These are phyloP conservation scores for Corymbia maculata DNA, from an alignment of 345 rosid genomes.

Conservation along the genomic window DNA sequence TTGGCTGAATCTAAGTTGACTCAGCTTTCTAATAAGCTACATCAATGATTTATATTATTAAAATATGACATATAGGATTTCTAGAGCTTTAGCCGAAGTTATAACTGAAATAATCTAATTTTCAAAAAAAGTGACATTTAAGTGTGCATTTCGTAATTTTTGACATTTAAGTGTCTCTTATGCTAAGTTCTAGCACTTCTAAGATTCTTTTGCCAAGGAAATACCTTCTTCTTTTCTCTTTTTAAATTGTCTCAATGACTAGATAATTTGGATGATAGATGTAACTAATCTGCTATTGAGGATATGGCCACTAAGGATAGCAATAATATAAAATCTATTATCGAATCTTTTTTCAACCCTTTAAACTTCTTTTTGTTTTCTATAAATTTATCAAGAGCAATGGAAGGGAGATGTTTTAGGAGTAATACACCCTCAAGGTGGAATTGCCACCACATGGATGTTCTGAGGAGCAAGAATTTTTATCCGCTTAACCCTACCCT, in stretches of 20 bases:
- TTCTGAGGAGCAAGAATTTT: neutral
- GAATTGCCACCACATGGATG: neutral
- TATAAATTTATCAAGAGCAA: neutral
- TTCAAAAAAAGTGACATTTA: too few relatives aligned
- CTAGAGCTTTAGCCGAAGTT: too few relatives aligned
- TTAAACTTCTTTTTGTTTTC: neutral
- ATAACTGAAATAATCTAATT: too few relatives aligned
- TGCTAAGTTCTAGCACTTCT: too few relatives aligned
- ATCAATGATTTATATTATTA: too few relatives aligned
- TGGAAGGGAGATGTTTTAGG: neutral
- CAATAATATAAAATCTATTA: neutral
- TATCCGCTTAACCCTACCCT: neutral
- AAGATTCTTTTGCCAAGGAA: too few relatives aligned
- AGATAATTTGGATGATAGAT: rapidly evolving
- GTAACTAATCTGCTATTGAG: neutral
- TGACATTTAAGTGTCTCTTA: too few relatives aligned
- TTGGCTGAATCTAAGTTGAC: too few relatives aligned
- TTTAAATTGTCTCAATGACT: neutral
- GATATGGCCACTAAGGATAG: neutral
- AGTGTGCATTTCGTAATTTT: too few relatives aligned
- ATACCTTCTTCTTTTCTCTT: too few relatives aligned
- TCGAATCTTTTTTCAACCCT: neutral
- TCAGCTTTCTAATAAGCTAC: too few relatives aligned
- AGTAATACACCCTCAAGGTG: neutral
- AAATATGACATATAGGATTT: too few relatives aligned